phyloP scores from a whole-genome alignment of 345 rosid genomes.

The Eucalyptus decipiens region DNA sequence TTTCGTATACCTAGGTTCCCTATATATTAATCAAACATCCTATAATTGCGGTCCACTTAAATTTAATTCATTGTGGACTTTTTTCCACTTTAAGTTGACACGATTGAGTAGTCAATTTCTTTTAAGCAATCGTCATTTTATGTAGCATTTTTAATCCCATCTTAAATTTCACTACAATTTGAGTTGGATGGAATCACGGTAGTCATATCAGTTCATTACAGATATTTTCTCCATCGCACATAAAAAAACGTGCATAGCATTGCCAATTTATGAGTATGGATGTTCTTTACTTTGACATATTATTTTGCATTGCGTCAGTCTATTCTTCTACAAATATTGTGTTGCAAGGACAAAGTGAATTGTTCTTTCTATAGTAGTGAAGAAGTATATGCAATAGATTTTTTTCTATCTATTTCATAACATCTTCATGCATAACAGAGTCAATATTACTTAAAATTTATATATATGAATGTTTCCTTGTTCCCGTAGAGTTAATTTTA shows the following conservation, averaged over 20 bases:
- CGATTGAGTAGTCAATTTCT: too few species aligned
- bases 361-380: background rate
- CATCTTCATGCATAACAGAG: background rate
- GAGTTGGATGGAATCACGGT: background rate
- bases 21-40: too few species aligned
- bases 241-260: background rate
- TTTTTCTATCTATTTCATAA: background rate
- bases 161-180: background rate
- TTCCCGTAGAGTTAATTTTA: background rate
- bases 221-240: background rate
- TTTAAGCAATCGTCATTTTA: too few species aligned
- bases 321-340: background rate
- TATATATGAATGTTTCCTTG: background rate
- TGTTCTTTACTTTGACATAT: background rate
- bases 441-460: background rate
- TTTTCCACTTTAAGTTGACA: too few species aligned
- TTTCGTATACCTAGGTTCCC: too few species aligned
- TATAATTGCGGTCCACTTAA: too few species aligned
- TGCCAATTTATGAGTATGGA: background rate
- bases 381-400: background rate
- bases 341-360: background rate
- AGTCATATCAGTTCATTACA: background rate
- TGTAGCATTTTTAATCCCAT: too few species aligned
- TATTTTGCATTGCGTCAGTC: background rate
- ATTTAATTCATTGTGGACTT: too few species aligned